A percentile compares a stretch with the other conserved stretches of the same genome.
Conservation (phyloP, 352 stramenopile species). For the Blastocystis sp. region DNA sequence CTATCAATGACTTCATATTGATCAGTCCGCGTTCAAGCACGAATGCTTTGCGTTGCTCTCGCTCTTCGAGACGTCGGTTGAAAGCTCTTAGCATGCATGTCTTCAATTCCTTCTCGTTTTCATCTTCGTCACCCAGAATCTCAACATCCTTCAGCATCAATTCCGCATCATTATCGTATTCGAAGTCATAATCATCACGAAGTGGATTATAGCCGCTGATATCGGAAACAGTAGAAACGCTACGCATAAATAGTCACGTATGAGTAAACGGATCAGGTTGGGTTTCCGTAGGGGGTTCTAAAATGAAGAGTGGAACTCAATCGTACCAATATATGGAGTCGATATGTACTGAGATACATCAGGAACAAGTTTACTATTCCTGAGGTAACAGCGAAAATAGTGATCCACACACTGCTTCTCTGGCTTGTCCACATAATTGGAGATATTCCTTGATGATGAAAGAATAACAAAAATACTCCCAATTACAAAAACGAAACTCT, state of each 20-base stretch:
- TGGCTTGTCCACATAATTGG: slow-evolving; percentile 76
- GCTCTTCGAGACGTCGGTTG: slow-evolving; percentile 82
- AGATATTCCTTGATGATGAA: slow-evolving; percentile 70
- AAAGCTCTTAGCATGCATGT: slow-evolving; percentile 90
- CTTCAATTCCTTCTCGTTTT: slow-evolving; percentile 84
- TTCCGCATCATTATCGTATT: slow-evolving; percentile 95
- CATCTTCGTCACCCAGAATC: slow-evolving; percentile 77
- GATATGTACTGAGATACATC: slow-evolving; percentile 5
- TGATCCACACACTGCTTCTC: slow-evolving; percentile 81
- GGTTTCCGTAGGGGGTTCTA: neutral
- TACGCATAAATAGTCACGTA: too few species aligned
- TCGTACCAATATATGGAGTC: slow-evolving; percentile 20
- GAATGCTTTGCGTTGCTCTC: slow-evolving; percentile 83
- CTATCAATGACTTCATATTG: slow-evolving; percentile 87
- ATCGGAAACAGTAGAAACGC: slow-evolving; percentile 63
- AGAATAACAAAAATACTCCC: slow-evolving; percentile 68
- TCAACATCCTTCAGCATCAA: slow-evolving; percentile 90
- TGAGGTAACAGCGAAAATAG: slow-evolving; percentile 77
- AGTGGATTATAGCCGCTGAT: slow-evolving; percentile 89
- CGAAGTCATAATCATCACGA: slow-evolving; percentile 90
- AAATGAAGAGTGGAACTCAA: neutral
- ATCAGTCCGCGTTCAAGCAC: slow-evolving; percentile 80
- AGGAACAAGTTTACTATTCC: slow-evolving; percentile 45
- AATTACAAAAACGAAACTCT: slow-evolving; percentile 91
- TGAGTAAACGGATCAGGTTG: neutral